phyloP scores from a whole-genome alignment of 176 grass and related monocot species.

The Oryza glaberrima region DNA sequence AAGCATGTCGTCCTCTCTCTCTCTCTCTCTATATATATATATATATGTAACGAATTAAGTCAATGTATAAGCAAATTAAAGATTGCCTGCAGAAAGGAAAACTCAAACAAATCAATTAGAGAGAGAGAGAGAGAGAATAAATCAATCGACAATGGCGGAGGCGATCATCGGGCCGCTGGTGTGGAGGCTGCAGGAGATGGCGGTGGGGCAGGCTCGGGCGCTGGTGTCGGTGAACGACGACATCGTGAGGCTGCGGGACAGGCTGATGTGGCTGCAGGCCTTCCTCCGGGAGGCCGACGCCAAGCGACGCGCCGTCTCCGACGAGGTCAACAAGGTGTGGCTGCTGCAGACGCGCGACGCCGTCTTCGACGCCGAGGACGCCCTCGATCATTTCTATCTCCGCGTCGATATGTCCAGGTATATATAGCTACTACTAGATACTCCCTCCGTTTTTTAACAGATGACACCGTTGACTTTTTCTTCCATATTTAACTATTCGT shows the following conservation, averaged over 20 bases:
- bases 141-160: not conserved
- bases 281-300: conserved; percentile 44
- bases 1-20: no score
- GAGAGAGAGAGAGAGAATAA: no score
- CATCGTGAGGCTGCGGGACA: conserved; percentile 29
- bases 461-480: no score
- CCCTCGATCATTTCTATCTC: conserved; percentile 35
- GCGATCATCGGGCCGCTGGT: conserved; percentile 32
- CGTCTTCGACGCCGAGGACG: conserved; percentile 44
- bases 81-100: no score
- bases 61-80: no score
- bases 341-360: conserved; percentile 37
- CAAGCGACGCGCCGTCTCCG: conserved; percentile 30
- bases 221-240: conserved; percentile 19
- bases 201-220: conserved; percentile 2
- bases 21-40: no score
- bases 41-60: no score
- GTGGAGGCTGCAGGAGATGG: conserved; percentile 16
- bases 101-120: no score
- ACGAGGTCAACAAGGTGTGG: conserved; percentile 29
- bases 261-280: conserved; percentile 50
- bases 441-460: no score
- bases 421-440: no score
- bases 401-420: not conserved
- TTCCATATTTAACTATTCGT: no score